phyloP scores from a whole-genome alignment of 176 grass and related monocot genomes.

The Elaeis guineensis region DNA sequence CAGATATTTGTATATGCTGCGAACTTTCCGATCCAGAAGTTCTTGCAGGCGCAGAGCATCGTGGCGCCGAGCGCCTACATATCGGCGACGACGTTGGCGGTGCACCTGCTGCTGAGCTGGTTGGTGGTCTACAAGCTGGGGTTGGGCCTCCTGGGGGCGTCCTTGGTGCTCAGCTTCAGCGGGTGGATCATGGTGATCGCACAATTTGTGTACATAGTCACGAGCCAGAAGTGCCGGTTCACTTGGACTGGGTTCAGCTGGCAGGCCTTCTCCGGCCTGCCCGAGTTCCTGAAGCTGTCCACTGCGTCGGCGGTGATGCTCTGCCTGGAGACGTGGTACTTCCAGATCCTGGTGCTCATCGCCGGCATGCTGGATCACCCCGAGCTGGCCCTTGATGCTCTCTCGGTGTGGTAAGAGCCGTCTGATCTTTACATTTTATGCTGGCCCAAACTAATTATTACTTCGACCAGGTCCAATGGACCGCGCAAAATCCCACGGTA shows the following conservation, averaged over 20 bases:
- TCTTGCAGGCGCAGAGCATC: slow-evolving; percentile 45
- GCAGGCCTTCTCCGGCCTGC: slow-evolving; percentile 58
- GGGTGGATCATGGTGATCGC: slow-evolving; percentile 64
- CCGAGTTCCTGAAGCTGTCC: slow-evolving; percentile 22
- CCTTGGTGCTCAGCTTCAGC: slow-evolving; percentile 59
- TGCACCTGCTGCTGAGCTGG: not conserved
- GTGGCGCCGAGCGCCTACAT: slow-evolving; percentile 38
- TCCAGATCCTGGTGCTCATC: slow-evolving; percentile 81
- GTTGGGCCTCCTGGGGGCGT: slow-evolving; percentile 59
- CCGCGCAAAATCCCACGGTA: too few species aligned
- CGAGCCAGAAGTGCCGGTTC: slow-evolving; percentile 41
- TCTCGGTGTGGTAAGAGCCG: slow-evolving; percentile 60
- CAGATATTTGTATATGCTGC: slow-evolving; percentile 35
- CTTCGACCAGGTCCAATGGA: too few species aligned
- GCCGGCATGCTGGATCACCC: slow-evolving; percentile 72
- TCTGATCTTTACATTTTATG: too few species aligned
- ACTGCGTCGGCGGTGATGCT: slow-evolving; percentile 86
- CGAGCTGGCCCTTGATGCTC: slow-evolving; percentile 63
- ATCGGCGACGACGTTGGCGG: slow-evolving; percentile 23
- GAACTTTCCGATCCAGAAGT: slow-evolving; percentile 50
- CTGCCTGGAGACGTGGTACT: slow-evolving; percentile 90
- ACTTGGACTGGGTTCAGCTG: slow-evolving; percentile 80
- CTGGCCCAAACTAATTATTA: too few species aligned
- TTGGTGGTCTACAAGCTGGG: slow-evolving; percentile 20
- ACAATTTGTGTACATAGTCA: slow-evolving; percentile 67